Conservation (phyloP, 305 asterid genomes). For the Coffea humblotiana region DNA sequence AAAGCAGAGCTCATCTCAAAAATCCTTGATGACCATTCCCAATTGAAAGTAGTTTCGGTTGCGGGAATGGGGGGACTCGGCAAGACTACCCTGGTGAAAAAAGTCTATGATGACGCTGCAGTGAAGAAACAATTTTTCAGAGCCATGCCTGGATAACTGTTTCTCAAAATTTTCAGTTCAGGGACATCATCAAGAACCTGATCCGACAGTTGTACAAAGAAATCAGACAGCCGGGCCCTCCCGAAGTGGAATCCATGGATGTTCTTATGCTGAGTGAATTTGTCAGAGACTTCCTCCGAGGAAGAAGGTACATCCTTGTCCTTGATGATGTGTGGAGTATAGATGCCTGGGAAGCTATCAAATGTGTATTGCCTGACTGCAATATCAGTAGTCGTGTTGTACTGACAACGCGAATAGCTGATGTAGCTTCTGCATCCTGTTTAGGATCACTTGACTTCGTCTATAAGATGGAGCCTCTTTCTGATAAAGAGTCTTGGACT, state of each 20-base stretch:
- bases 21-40: not conserved
- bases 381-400: not conserved
- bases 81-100: slow-evolving; percentile 21
- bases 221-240: not conserved
- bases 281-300: not conserved
- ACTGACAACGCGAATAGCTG: not conserved
- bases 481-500: not conserved
- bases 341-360: not conserved
- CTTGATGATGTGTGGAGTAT: slow-evolving; percentile 8
- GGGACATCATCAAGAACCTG: not conserved
- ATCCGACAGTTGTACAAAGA: not conserved
- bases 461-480: not conserved
- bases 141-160: slow-evolving; percentile 12
- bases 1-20: slow-evolving; percentile 1
- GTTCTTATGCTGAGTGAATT: not conserved
- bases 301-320: slow-evolving; percentile 1
- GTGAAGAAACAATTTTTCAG: slow-evolving; percentile 15
- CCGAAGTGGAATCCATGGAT: not conserved
- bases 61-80: slow-evolving; percentile 29
- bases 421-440: not conserved
- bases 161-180: not conserved
- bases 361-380: not conserved
- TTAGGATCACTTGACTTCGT: not conserved
- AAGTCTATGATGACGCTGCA: slow-evolving; percentile 14
- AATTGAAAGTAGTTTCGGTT: slow-evolving; percentile 13